phyloP scores from a whole-genome alignment of 306 rosid genomes.

The Vigna reflexopilosa region DNA sequence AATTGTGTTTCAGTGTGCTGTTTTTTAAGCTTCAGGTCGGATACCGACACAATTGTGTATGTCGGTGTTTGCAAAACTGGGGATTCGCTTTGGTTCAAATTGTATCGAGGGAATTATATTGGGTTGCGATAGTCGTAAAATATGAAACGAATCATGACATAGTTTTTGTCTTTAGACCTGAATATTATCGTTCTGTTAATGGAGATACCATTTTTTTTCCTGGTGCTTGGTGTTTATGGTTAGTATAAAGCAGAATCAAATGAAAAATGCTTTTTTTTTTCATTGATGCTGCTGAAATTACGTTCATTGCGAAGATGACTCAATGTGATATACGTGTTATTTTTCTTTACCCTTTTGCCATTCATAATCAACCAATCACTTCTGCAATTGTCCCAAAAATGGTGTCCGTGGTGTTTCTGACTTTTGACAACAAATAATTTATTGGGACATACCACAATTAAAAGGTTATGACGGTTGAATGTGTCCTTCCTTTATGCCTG shows the following conservation, averaged over 20 bases:
- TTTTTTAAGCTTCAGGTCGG: constrained; percentile 9
- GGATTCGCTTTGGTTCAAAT: constrained; percentile 28
- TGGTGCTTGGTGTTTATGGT: neutral
- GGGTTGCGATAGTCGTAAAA: neutral
- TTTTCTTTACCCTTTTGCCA: neutral
- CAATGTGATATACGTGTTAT: constrained; percentile 14
- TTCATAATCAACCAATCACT: constrained; percentile 1
- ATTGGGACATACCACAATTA: neutral
- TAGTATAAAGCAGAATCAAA: constrained; percentile 14
- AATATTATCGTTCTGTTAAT: neutral
- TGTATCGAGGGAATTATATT: neutral
- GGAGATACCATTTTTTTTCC: constrained; percentile 35
- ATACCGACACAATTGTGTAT: constrained; percentile 38
- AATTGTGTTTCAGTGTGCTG: constrained; percentile 30
- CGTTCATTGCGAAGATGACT: constrained; percentile 16
- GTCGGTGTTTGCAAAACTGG: constrained; percentile 30
- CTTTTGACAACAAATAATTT: neutral
- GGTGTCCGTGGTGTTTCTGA: constrained; percentile 22
- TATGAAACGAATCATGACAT: constrained; percentile 25
- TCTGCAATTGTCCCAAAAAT: constrained; percentile 22
- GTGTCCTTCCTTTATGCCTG: constrained; percentile 7
- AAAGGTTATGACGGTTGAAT: constrained; percentile 22
- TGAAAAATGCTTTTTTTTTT: constrained; percentile 6
- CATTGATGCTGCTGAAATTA: constrained; percentile 31
- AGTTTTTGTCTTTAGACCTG: constrained; percentile 24